Conservation (phyloP, 306 rosid species). For the Cucurbita pepo region DNA sequence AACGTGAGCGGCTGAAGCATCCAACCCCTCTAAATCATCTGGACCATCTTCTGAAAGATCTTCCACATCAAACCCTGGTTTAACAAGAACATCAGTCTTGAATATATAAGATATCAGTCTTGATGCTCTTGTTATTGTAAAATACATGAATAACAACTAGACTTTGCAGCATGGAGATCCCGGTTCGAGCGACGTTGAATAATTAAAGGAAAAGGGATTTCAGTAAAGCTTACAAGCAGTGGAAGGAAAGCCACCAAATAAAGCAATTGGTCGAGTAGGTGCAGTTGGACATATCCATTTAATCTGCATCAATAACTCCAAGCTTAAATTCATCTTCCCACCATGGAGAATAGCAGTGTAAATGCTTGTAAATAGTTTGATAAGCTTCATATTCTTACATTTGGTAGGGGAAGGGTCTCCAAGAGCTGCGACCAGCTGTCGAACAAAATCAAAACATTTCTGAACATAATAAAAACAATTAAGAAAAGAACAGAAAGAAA, state of each 20-base stretch:
- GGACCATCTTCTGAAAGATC: constrained; percentile 77
- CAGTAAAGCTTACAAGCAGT: constrained; percentile 68
- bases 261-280: constrained; percentile 65
- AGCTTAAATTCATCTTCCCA: not conserved
- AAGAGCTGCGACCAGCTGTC: constrained; percentile 97
- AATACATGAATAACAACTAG: not conserved
- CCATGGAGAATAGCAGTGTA: not conserved
- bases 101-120: not conserved
- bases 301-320: constrained; percentile 41
- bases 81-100: not conserved
- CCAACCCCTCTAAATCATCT: constrained; percentile 92
- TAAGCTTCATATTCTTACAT: constrained; percentile 36
- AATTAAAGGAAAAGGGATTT: not conserved
- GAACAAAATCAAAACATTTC: constrained; percentile 11
- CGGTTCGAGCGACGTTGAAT: not conserved
- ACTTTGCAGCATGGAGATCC: not conserved
- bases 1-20: constrained; percentile 83
- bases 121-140: not conserved
- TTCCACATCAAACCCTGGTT: constrained; percentile 83
- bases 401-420: constrained; percentile 88
- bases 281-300: constrained; percentile 99
- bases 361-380: not conserved
- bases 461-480: not conserved
- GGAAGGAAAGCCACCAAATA: constrained; percentile 94
- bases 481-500: not conserved